Evolutionary conservation across 768 basidiomycete genomes (phyloP).

Genomic region (Mrakia gelida): DNA sequence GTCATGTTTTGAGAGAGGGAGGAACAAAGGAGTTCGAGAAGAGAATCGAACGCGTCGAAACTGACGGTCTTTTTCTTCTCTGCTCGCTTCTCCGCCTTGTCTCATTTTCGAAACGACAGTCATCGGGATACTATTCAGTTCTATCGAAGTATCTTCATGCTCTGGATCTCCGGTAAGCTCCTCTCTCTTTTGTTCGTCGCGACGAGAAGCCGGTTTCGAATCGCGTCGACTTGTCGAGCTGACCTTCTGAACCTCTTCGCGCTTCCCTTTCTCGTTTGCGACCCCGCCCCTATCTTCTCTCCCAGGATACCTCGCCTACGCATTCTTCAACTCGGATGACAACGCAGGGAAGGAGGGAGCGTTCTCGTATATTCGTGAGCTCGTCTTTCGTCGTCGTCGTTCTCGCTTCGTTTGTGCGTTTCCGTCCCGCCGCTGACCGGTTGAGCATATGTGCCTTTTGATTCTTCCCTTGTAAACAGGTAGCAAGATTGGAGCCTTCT

Average conservation of each 20-base stretch:
- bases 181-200: background rate
- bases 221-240: background rate
- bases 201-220: background rate
- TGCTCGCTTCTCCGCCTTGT: background rate
- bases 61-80: background rate
- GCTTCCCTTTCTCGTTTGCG: background rate
- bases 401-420: background rate
- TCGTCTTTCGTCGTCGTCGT: too few species aligned
- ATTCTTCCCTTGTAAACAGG: background rate
- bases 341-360: background rate
- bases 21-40: background rate
- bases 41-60: background rate
- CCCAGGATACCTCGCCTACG: background rate
- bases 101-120: background rate
- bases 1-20: background rate
- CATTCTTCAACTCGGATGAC: background rate
- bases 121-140: background rate
- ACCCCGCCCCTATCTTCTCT: background rate
- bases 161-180: background rate
- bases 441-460: background rate
- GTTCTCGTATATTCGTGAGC: background rate
- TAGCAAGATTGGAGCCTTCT: background rate
- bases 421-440: background rate
- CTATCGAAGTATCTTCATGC: background rate
- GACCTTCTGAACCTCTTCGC: too few species aligned